A percentile compares a stretch with the other conserved stretches of the same genome.
These are phyloP conservation scores for Leishmania aethiopica DNA, from an alignment of 208 protist species.

Conservation along the genomic window DNA sequence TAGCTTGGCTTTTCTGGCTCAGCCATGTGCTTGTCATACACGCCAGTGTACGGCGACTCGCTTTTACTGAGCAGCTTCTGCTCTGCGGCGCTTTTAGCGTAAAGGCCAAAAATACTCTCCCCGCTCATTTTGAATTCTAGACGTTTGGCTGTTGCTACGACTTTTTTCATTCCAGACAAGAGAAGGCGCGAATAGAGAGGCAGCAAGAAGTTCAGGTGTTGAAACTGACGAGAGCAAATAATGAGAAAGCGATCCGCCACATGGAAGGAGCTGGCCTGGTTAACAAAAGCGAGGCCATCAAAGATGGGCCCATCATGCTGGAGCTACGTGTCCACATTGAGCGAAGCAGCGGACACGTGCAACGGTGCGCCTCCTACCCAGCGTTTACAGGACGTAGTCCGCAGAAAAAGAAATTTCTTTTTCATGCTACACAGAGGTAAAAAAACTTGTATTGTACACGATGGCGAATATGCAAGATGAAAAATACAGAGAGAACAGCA, in stretches of 20 bases:
- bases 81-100: slow-evolving; percentile 24
- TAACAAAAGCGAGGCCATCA: slow-evolving; percentile 1
- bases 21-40: slow-evolving; percentile 67
- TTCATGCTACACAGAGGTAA: background rate
- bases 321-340: background rate
- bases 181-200: slow-evolving; percentile 2
- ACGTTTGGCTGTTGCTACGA: background rate
- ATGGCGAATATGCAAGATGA: background rate
- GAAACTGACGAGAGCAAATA: background rate
- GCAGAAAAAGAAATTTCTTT: background rate
- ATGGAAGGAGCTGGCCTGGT: background rate
- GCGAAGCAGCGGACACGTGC: background rate
- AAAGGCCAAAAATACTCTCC: slow-evolving; percentile 63
- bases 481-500: background rate
- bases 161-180: background rate
- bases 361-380: background rate
- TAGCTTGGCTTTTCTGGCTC: slow-evolving; percentile 76
- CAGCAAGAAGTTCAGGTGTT: background rate
- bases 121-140: slow-evolving; percentile 49
- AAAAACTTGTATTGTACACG: slow-evolving; percentile 9
- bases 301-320: background rate
- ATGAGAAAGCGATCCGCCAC: background rate
- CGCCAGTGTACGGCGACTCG: slow-evolving; percentile 55
- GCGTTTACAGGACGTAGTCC: background rate
- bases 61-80: slow-evolving; percentile 23